Evolutionary conservation across 139 green algal species (phyloP).

Genomic region (Auxenochlorella protothecoides): DNA sequence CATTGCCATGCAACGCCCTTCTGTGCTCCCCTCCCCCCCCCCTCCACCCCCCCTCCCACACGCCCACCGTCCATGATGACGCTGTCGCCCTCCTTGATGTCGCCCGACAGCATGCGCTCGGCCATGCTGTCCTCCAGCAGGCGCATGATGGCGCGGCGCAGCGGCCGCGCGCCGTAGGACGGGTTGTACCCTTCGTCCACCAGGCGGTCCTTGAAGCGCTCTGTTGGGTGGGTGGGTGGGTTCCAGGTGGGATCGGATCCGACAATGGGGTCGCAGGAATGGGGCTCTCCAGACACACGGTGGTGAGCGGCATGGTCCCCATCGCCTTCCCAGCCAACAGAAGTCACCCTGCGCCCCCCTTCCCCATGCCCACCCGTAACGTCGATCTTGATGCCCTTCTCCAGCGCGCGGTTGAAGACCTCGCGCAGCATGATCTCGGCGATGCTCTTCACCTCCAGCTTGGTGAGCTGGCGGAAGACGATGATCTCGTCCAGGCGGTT

Average conservation of each 20-base stretch:
- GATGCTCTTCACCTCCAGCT: slow-evolving; percentile 97
- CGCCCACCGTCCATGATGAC: slow-evolving; percentile 75
- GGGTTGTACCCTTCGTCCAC: slow-evolving; percentile 99
- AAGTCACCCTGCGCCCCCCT: too few species aligned
- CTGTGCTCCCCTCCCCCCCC: too few species aligned
- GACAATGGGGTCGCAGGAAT: background rate
- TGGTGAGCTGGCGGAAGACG: slow-evolving; percentile 98
- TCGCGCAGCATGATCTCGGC: slow-evolving; percentile 95
- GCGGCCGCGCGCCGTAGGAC: slow-evolving; percentile 90
- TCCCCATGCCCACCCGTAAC: slow-evolving; percentile 37
- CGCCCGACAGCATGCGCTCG: slow-evolving; percentile 83
- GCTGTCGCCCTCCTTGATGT: slow-evolving; percentile 88
- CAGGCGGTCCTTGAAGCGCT: slow-evolving; percentile 67
- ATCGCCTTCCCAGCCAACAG: too few species aligned
- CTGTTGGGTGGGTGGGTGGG: background rate
- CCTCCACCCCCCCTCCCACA: background rate
- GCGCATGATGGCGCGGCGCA: slow-evolving; percentile 97
- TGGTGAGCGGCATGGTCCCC: too few species aligned
- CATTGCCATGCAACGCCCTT: background rate
- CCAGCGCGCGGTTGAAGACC: slow-evolving; percentile 83
- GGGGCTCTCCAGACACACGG: background rate
- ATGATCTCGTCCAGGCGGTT: slow-evolving; percentile 99
- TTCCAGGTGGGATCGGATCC: background rate
- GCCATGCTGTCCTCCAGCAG: slow-evolving; percentile 95
- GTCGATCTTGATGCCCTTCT: slow-evolving; percentile 96